Evolutionary conservation across 2,329 filamentous ascomycete species (phyloP), one percentile per base, ranked within the genome.

Genomic region (Aureobasidium sp.): DNA sequence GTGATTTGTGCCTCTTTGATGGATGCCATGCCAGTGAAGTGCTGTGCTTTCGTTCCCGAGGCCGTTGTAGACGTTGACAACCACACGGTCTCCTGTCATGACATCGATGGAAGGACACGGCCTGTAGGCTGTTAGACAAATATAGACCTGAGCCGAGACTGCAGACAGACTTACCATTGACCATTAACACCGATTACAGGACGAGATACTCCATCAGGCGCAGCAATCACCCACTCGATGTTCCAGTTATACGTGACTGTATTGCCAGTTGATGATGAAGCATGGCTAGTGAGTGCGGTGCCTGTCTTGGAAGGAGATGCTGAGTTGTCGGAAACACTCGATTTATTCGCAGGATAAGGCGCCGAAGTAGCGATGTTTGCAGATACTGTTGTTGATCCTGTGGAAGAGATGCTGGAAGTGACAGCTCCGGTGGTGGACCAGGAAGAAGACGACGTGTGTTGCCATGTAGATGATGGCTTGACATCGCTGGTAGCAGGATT

Each of bases 11-110:
- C 87, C 88, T 66, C 89, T 89, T 70, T 91, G 88, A 68, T 85
- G 90, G 64, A 93, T 80, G 12, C 89, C 89, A 67, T 93, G 89
- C 72, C 89, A 92, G 70, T 93, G 89, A 5, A 92, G 78, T 35
- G 81, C 82, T 8, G 86, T 88, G 14, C 81, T 82, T 66, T 82
- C 71, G 66, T 90, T 88, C 11, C 78, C 76, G 0, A 88, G 82
- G 24, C 81, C 78, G 67, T 93, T 93, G 66, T 83, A 76, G 56
- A 91, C 78, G 33, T 89, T 84, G 49, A 92, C 83, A 2, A 89
- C 72, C 9, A 94, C 73, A 1, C 81, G 84, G 67, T 94, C 90
- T 22, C 87, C 88, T 65, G 89, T 84, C 66, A 89, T 89, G 64
- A 85, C 84, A 66, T 89, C 83, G 44, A 94, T 83, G 45, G 88